Evolutionary conservation across 2,329 filamentous ascomycete species (phyloP).

Genomic region (Curvularia verruculosa): DNA sequence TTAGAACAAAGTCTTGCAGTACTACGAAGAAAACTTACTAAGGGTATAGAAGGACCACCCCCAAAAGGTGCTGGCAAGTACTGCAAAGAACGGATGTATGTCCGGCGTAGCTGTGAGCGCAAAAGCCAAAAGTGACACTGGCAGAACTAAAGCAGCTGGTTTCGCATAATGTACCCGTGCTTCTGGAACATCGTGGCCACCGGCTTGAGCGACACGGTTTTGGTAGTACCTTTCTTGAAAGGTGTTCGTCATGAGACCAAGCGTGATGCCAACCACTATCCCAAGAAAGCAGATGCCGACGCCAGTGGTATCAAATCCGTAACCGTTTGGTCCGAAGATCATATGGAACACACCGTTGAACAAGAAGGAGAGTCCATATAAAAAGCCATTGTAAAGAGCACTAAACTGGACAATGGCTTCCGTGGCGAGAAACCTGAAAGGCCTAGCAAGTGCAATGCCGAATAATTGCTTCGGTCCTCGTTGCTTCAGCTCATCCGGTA

Average conservation of each 20-base stretch:
- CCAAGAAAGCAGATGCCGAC: conserved; percentile 53
- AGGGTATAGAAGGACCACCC: conserved; percentile 59
- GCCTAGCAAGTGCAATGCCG: conserved; percentile 52
- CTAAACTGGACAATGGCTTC: conserved; percentile 57
- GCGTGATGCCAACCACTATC: conserved; percentile 50
- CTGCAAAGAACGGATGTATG: conserved; percentile 52
- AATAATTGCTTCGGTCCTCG: conserved; percentile 50
- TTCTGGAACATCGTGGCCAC: conserved; percentile 50
- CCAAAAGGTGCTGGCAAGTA: conserved; percentile 58
- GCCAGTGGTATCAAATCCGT: conserved; percentile 50
- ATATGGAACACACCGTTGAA: conserved; percentile 59
- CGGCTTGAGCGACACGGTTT: conserved; percentile 38
- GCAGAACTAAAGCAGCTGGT: conserved; percentile 49
- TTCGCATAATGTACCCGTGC: conserved; percentile 51
- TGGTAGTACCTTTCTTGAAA: conserved; percentile 55
- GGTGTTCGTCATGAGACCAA: conserved; percentile 54
- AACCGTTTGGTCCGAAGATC: conserved; percentile 55
- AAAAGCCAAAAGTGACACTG: conserved; percentile 44
- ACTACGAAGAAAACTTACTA: conserved; percentile 27
- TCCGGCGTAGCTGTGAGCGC: conserved; percentile 41
- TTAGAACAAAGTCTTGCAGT: not conserved
- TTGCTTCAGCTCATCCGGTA: conserved; percentile 51
- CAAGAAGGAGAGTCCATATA: conserved; percentile 58
- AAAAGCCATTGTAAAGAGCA: conserved; percentile 58
- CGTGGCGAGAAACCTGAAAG: conserved; percentile 55